phyloP scores from a whole-genome alignment of 1,284 basidiomycete genomes.

The Mrakiaceae sp. region DNA sequence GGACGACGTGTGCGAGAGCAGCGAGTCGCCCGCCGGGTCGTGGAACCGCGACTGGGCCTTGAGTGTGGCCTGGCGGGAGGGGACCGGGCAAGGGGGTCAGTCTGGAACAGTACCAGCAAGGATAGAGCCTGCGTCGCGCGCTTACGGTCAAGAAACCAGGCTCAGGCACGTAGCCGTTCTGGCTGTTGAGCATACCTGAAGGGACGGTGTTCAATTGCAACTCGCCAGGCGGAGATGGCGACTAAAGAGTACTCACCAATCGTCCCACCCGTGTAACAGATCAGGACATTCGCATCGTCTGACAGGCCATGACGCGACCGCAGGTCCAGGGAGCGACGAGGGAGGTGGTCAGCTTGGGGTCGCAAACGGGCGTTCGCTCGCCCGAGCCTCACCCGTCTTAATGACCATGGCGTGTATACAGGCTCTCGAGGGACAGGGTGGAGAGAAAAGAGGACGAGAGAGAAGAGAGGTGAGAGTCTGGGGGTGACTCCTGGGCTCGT shows the following conservation, averaged over 20 bases:
- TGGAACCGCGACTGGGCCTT: constrained; percentile 71
- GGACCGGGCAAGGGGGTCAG: not conserved
- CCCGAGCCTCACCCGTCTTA: too few species aligned
- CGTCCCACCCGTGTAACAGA: constrained; percentile 15
- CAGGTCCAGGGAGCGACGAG: not conserved
- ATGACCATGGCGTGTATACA: too few species aligned
- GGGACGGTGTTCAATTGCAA: not conserved
- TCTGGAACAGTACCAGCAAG: not conserved
- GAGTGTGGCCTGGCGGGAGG: constrained; percentile 43
- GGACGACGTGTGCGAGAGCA: constrained; percentile 19
- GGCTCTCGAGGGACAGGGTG: too few species aligned
- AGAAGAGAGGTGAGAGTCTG: too few species aligned
- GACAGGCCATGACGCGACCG: not conserved
- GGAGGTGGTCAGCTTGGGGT: too few species aligned
- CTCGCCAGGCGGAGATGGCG: not conserved
- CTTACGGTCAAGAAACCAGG: constrained; percentile 64
- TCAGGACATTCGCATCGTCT: constrained; percentile 15
- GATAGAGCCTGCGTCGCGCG: constrained; percentile 8
- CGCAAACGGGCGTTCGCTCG: too few species aligned
- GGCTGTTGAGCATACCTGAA: not conserved
- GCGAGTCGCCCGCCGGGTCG: constrained; percentile 65
- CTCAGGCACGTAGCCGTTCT: constrained; percentile 66
- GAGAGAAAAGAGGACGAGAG: too few species aligned
- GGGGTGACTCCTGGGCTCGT: too few species aligned
- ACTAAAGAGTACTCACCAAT: constrained; percentile 17